phyloP scores from a whole-genome alignment of 2,329 filamentous ascomycete species.

The Diaporthe citrichinensis region DNA sequence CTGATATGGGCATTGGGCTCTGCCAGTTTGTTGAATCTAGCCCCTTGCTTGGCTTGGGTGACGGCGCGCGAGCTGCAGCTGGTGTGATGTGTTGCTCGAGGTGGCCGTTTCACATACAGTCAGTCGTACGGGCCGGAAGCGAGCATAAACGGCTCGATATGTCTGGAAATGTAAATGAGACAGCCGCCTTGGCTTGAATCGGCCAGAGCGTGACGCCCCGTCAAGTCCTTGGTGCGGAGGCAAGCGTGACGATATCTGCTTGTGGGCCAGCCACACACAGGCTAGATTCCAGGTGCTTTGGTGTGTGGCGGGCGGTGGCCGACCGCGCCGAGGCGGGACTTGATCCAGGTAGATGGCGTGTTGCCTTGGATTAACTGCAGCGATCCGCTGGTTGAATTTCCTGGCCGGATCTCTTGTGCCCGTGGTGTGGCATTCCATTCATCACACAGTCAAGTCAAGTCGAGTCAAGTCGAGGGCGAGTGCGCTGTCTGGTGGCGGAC shows the following conservation, averaged over 20 bases:
- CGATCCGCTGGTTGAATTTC: neutral
- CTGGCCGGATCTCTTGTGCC: neutral
- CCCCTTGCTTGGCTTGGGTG: neutral
- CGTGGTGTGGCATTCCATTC: neutral
- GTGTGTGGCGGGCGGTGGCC: neutral
- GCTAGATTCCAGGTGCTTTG: neutral
- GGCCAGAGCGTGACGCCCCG: neutral
- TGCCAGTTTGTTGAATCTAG: slow-evolving; percentile 14
- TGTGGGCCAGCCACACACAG: neutral
- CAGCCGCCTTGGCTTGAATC: slow-evolving; percentile 2
- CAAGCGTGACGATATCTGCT: neutral
- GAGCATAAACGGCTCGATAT: slow-evolving; percentile 13
- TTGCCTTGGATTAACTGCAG: neutral
- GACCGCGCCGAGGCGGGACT: neutral
- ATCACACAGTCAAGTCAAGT: neutral
- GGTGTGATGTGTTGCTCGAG: neutral
- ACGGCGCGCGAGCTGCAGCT: slow-evolving; percentile 19
- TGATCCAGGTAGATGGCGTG: neutral
- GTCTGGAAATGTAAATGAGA: slow-evolving; percentile 15
- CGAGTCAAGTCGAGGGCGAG: neutral
- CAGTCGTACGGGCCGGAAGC: slow-evolving; percentile 8
- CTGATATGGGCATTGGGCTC: neutral
- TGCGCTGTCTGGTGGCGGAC: neutral
- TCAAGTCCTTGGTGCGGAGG: neutral
- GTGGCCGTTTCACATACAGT: slow-evolving; percentile 27